phyloP scores from a whole-genome alignment of 768 basidiomycete species.

The Dioszegia hungarica region DNA sequence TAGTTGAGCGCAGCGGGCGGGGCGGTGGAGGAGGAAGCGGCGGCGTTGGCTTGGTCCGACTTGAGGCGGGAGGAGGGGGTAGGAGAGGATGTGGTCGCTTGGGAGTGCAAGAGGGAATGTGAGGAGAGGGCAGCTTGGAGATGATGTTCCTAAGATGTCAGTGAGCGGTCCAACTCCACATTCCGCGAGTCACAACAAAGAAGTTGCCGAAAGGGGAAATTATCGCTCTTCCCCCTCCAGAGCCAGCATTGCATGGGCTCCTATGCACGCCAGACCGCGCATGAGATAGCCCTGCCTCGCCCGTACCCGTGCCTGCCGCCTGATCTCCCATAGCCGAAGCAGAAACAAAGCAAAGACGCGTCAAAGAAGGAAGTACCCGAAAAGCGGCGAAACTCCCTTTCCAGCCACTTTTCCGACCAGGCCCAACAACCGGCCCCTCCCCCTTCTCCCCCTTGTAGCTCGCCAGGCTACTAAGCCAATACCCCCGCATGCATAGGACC shows the following conservation, averaged over 20 bases:
- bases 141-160: constrained; percentile 50
- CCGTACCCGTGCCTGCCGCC: no score
- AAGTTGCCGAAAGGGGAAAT: constrained; percentile 17
- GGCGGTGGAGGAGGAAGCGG: constrained; percentile 6
- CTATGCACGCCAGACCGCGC: neutral
- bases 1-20: constrained; percentile 49
- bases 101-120: constrained; percentile 47
- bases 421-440: neutral
- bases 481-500: constrained; percentile 24
- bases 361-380: neutral
- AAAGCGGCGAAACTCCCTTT: constrained; percentile 7
- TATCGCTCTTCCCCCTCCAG: neutral
- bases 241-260: neutral
- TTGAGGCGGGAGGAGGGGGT: constrained; percentile 10
- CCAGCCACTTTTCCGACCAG: constrained; percentile 2
- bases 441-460: neutral
- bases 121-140: constrained; percentile 52
- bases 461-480: neutral
- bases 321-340: no score
- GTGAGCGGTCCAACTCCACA: neutral
- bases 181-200: constrained; percentile 2
- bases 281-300: neutral
- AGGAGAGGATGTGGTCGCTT: constrained; percentile 21
- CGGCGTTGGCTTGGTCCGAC: neutral
- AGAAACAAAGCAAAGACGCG: constrained; percentile 10